Percentiles rank a stretch among this genome's conserved stretches.
phyloP scores from a whole-genome alignment of 257 asterid species.

The Solanum bulbocastanum region DNA sequence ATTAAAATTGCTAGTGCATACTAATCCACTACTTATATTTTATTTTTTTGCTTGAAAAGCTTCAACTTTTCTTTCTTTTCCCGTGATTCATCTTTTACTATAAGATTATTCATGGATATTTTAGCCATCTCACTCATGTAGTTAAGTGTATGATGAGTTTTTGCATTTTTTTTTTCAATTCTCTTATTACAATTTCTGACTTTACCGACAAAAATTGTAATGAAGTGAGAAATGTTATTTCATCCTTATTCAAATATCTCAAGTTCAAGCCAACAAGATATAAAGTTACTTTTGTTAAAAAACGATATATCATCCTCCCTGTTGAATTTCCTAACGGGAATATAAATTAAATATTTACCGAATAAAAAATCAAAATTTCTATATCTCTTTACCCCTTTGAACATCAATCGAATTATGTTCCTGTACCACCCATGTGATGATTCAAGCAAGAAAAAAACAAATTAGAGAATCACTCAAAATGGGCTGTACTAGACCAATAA shows the following conservation, averaged over 20 bases:
- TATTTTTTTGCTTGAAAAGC: background rate
- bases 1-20: background rate
- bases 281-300: background rate
- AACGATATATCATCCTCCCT: background rate
- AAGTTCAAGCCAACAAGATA: background rate
- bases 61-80: background rate
- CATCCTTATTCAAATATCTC: background rate
- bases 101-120: background rate
- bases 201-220: background rate
- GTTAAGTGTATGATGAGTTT: background rate
- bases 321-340: fast-evolving
- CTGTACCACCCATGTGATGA: too few relatives aligned
- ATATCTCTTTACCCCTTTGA: too few relatives aligned
- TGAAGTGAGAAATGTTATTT: background rate
- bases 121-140: too few relatives aligned
- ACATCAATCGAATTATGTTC: too few relatives aligned
- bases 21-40: background rate
- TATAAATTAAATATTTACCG: background rate
- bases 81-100: background rate
- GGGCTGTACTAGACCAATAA: background rate
- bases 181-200: background rate
- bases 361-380: too few relatives aligned
- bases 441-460: background rate
- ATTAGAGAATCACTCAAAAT: background rate
- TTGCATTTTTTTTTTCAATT: background rate